Percentiles rank a stretch among this genome's conserved stretches.
Conservation (phyloP, 345 rosid genomes). For the Pistacia vera region DNA sequence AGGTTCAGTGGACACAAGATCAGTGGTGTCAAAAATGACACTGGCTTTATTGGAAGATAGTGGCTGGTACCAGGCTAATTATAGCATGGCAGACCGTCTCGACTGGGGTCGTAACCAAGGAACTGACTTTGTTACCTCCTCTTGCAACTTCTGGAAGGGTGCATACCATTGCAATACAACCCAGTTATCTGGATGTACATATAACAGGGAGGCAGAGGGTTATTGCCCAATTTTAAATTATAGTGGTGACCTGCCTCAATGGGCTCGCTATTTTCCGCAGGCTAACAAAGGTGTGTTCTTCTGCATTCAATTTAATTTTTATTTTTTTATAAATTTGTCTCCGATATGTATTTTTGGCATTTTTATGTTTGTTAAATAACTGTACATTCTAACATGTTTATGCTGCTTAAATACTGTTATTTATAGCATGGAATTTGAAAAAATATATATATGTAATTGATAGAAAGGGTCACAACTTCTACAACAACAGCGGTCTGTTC, state of each 20-base stretch:
- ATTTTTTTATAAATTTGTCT: background rate
- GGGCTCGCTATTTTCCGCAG: conserved; percentile 98
- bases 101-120: conserved; percentile 99
- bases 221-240: conserved; percentile 96
- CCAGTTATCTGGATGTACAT: conserved; percentile 95
- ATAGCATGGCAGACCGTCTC: conserved; percentile 95
- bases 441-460: background rate
- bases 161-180: conserved; percentile 94
- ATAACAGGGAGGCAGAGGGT: conserved; percentile 99
- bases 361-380: background rate
- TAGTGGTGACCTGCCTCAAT: conserved; percentile 88
- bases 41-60: conserved; percentile 95
- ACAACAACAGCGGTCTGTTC: background rate
- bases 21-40: conserved; percentile 98
- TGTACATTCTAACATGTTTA: background rate
- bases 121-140: conserved; percentile 84
- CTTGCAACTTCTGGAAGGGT: conserved; percentile 97
- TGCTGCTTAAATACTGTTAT: background rate
- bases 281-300: conserved; percentile 77
- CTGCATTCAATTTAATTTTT: background rate
- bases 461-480: background rate
- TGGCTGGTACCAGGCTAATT: conserved; percentile 99
- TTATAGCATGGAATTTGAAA: conserved; percentile 3
- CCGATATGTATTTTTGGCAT: conserved; percentile 1
- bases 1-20: conserved; percentile 97